A percentile compares a stretch with the other conserved stretches of the same genome.
Evolutionary conservation across 495 filamentous ascomycete species (phyloP).

Genomic region (Aspergillus leporis): DNA sequence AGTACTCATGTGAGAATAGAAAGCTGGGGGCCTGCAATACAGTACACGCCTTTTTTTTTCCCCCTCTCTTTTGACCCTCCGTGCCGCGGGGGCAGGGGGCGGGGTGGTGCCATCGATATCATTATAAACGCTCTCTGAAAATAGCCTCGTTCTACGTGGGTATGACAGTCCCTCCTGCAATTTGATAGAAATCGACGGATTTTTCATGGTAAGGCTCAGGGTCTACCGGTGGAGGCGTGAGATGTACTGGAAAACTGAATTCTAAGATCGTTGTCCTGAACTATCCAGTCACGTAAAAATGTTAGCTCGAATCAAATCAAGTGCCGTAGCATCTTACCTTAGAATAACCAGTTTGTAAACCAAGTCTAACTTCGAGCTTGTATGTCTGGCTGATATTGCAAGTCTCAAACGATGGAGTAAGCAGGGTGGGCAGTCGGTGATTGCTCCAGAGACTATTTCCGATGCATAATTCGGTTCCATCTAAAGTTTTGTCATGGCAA

Average conservation of each 20-base stretch:
- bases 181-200: neutral
- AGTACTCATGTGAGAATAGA: too few relatives aligned
- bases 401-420: slow-evolving; percentile 16
- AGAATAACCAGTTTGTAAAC: slow-evolving; percentile 5
- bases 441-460: slow-evolving; percentile 9
- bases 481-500: neutral
- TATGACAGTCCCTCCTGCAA: too few relatives aligned
- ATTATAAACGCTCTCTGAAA: too few relatives aligned
- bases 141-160: too few relatives aligned
- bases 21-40: too few relatives aligned
- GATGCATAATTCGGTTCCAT: neutral
- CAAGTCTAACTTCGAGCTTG: slow-evolving; percentile 14
- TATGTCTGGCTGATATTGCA: slow-evolving; percentile 18
- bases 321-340: slow-evolving; percentile 2
- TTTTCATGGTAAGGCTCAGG: neutral
- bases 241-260: slow-evolving; percentile 14
- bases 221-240: neutral
- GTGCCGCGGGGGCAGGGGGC: too few relatives aligned
- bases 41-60: too few relatives aligned
- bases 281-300: neutral
- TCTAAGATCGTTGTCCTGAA: slow-evolving; percentile 11
- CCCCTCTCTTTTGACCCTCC: too few relatives aligned
- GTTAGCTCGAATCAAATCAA: neutral
- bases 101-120: too few relatives aligned
- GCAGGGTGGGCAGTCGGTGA: neutral